Evolutionary conservation across 106 monocot genomes (phyloP).

Genomic region (Platanthera zijinensis): DNA sequence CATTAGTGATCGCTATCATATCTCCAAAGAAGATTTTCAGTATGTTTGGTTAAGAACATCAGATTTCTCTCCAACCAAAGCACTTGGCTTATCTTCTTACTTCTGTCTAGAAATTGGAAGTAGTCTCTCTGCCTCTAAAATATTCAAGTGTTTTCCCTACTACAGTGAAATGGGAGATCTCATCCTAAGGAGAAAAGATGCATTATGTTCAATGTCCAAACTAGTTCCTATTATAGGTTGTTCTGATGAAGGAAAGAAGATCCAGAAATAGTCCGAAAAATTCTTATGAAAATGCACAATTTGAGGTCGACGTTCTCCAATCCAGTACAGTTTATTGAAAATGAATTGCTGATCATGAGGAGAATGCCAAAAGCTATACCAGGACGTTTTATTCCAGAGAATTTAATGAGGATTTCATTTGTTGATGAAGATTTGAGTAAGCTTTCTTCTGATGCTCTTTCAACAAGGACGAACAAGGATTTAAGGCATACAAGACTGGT

Average conservation of each 20-base stretch:
- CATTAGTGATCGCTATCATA: conserved; percentile 36
- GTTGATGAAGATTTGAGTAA: conserved; percentile 94
- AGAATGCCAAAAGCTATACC: conserved; percentile 16
- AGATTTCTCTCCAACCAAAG: conserved; percentile 58
- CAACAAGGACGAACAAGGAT: conserved; percentile 35
- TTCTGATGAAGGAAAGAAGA: conserved; percentile 28
- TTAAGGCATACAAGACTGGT: conserved; percentile 51
- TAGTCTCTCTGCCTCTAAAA: conserved; percentile 23
- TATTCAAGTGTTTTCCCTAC: conserved; percentile 43
- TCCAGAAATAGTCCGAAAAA: conserved; percentile 27
- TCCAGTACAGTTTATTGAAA: conserved; percentile 55
- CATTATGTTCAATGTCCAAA: conserved; percentile 13
- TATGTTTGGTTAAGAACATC: conserved; percentile 63
- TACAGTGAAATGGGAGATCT: conserved; percentile 47
- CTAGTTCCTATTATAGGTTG: conserved; percentile 56
- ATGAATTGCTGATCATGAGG: conserved; percentile 3
- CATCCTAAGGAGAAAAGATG: conserved; percentile 17
- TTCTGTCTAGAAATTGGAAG: conserved; percentile 45
- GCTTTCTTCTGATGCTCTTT: conserved; percentile 62
- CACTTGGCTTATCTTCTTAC: conserved; percentile 57
- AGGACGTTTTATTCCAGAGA: conserved; percentile 9
- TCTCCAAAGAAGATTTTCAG: conserved; percentile 51
- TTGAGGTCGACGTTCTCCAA: conserved; percentile 60
- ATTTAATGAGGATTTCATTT: conserved; percentile 83
- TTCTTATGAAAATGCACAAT: conserved; percentile 57